phyloP scores from a whole-genome alignment of 2,329 filamentous ascomycete genomes.

The Zymoseptoria passerinii region DNA sequence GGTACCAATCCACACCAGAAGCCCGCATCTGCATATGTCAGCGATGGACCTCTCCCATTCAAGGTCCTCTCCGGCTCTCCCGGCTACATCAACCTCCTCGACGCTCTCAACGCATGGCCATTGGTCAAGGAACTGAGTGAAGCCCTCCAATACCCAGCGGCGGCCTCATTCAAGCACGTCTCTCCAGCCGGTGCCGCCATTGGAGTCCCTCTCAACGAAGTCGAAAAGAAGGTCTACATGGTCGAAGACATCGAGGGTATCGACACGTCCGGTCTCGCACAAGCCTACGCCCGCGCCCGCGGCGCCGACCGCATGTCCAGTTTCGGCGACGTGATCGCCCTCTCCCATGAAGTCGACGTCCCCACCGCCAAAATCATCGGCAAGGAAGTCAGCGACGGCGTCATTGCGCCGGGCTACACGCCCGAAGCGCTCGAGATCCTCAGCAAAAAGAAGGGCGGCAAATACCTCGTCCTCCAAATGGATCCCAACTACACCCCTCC shows the following conservation, averaged over 20 bases:
- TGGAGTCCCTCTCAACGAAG: conserved; percentile 73
- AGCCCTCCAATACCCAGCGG: conserved; percentile 78
- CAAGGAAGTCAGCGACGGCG: conserved; percentile 93
- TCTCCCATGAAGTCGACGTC: conserved; percentile 83
- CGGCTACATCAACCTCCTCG: conserved; percentile 94
- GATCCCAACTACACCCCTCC: conserved; percentile 77
- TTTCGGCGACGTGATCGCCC: conserved; percentile 92
- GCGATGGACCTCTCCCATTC: conserved; percentile 73
- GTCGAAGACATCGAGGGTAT: conserved; percentile 90
- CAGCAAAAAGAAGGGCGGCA: conserved; percentile 96
- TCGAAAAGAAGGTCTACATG: conserved; percentile 96
- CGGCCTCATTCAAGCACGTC: conserved; percentile 98
- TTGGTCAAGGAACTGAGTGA: conserved; percentile 92
- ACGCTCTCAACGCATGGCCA: conserved; percentile 93
- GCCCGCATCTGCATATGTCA: conserved; percentile 76
- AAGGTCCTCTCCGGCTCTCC: conserved; percentile 84
- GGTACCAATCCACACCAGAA: conserved; percentile 98
- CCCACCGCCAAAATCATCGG: conserved; percentile 96
- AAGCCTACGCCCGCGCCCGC: conserved; percentile 90
- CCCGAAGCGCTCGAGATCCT: conserved; percentile 81
- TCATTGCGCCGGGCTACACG: conserved; percentile 83
- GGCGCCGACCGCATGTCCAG: conserved; percentile 98
- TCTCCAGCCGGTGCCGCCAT: conserved; percentile 94
- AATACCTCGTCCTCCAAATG: conserved; percentile 93
- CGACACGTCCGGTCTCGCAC: conserved; percentile 75